Percentiles rank a stretch among this genome's conserved stretches.
Conservation (phyloP, 192 early-diverging fungal genomes). For the Piromyces finnis region DNA sequence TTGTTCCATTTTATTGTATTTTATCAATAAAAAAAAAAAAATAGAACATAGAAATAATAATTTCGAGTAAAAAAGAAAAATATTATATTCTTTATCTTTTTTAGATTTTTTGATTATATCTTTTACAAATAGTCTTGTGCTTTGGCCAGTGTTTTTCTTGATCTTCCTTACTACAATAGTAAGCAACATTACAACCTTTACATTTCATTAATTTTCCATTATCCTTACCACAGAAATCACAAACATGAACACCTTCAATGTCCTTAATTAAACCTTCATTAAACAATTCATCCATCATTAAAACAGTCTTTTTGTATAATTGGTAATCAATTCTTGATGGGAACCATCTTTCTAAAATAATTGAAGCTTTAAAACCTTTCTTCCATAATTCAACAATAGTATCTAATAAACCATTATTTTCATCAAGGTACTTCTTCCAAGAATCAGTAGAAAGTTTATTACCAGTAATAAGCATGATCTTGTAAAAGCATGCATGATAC, state of each 20-base stretch:
- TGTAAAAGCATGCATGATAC: neutral
- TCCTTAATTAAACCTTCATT: neutral
- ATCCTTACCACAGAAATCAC: neutral
- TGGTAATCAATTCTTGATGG: neutral
- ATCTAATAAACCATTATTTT: neutral
- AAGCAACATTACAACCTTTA: neutral
- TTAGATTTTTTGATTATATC: neutral
- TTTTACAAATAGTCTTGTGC: neutral
- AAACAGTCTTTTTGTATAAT: neutral
- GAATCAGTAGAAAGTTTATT: neutral
- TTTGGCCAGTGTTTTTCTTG: neutral
- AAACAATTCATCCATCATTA: neutral
- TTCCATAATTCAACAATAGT: neutral
- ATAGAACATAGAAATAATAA: too few relatives aligned
- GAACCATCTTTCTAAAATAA: neutral
- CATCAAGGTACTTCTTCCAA: neutral
- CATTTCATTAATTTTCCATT: neutral
- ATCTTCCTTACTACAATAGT: neutral
- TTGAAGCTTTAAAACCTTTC: neutral
- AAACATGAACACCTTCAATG: neutral
- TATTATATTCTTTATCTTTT: too few relatives aligned
- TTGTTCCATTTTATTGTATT: too few relatives aligned
- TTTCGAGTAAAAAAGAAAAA: too few relatives aligned
- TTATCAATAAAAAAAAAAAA: too few relatives aligned
- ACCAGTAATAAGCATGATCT: neutral